A percentile compares a stretch with the other conserved stretches of the same genome.
Evolutionary conservation across 768 basidiomycete genomes (phyloP).

Genomic region (Neoboletus subvelutipes): DNA sequence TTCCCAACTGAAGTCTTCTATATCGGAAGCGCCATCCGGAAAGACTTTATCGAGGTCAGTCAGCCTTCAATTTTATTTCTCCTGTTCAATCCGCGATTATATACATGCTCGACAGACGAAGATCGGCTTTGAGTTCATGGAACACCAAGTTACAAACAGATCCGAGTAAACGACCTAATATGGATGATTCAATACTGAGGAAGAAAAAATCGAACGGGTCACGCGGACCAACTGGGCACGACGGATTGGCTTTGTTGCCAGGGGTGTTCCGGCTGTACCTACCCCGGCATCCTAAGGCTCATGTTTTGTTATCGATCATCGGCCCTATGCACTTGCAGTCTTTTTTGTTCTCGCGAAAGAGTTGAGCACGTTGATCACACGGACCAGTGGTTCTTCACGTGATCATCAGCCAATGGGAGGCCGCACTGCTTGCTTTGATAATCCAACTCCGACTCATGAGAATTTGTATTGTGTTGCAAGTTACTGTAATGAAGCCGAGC

Average conservation of each 20-base stretch:
- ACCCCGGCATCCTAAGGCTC: not conserved
- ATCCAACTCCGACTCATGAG: too few relatives aligned
- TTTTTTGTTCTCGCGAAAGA: too few relatives aligned
- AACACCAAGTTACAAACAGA: not conserved
- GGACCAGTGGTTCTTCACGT: too few relatives aligned
- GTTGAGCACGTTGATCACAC: too few relatives aligned
- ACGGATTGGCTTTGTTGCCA: slow-evolving; percentile 14
- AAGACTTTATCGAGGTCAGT: not conserved
- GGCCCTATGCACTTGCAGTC: too few relatives aligned
- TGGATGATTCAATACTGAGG: slow-evolving; percentile 29
- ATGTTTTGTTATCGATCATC: not conserved
- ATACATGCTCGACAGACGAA: not conserved
- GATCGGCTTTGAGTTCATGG: not conserved
- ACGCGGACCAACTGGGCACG: slow-evolving; percentile 27
- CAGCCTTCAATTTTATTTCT: not conserved
- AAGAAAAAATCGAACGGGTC: slow-evolving; percentile 10
- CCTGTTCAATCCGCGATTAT: not conserved
- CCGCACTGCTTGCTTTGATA: too few relatives aligned
- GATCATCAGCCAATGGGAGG: too few relatives aligned
- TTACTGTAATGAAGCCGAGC: too few relatives aligned
- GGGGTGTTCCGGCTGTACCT: slow-evolving; percentile 17
- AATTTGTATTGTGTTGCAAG: too few relatives aligned
- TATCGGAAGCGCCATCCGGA: not conserved
- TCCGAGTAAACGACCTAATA: slow-evolving; percentile 24
- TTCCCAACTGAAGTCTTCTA: not conserved